Evolutionary conservation across 495 filamentous ascomycete genomes (phyloP).

Genomic region (Penicillium bialowiezense): DNA sequence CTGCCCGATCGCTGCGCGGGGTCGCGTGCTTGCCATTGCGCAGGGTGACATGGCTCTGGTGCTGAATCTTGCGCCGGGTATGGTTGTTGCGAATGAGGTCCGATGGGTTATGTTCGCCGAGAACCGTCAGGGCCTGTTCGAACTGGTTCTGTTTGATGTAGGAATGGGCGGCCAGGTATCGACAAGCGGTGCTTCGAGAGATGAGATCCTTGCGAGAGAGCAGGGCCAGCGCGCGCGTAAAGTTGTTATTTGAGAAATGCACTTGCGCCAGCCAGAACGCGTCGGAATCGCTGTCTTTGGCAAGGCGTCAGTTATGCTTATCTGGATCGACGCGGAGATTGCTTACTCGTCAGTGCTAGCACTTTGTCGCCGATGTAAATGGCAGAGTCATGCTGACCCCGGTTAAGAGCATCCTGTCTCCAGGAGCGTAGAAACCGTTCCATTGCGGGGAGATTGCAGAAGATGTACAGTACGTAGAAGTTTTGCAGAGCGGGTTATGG

Average conservation of each 20-base stretch:
- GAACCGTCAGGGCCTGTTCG: constrained; percentile 80
- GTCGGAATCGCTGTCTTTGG: constrained; percentile 78
- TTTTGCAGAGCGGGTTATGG: too few relatives aligned
- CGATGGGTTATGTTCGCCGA: constrained; percentile 88
- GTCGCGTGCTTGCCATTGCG: constrained; percentile 43
- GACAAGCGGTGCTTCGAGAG: constrained; percentile 75
- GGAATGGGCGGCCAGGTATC: constrained; percentile 90
- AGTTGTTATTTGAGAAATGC: constrained; percentile 91
- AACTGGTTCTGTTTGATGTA: constrained; percentile 86
- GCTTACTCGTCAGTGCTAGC: constrained; percentile 81
- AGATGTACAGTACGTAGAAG: too few relatives aligned
- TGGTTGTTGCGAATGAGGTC: constrained; percentile 74
- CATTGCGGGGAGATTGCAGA: constrained; percentile 50
- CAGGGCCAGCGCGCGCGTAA: constrained; percentile 81
- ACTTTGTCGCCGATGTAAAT: constrained; percentile 97
- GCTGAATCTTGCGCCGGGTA: constrained; percentile 58
- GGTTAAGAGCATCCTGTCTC: constrained; percentile 89
- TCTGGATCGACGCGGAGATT: background rate
- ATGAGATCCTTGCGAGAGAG: constrained; percentile 83
- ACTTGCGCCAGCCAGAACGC: constrained; percentile 93
- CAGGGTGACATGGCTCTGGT: constrained; percentile 48
- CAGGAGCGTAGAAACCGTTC: constrained; percentile 88
- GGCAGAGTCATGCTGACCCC: constrained; percentile 91
- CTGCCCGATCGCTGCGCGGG: constrained; percentile 54
- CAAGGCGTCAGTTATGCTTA: constrained; percentile 16